Evolutionary conservation across 2,329 filamentous ascomycete species (phyloP).

Genomic region (Calonectria pseudoreteaudii): DNA sequence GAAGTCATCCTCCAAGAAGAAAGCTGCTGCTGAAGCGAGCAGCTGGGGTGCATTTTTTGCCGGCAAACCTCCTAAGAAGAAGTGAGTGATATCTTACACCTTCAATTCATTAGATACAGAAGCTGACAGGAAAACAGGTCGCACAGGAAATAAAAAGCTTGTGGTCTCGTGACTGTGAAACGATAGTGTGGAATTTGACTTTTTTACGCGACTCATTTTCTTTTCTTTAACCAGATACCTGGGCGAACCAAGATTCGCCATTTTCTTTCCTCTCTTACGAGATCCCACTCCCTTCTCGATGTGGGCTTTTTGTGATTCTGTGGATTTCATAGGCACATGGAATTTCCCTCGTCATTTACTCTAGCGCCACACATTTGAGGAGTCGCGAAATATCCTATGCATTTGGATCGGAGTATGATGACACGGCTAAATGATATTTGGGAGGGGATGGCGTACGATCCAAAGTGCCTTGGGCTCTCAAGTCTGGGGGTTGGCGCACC

Average conservation of each 20-base stretch:
- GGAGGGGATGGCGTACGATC: constrained; percentile 35
- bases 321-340: constrained; percentile 22
- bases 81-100: constrained; percentile 34
- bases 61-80: constrained; percentile 47
- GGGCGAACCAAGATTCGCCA: constrained; percentile 21
- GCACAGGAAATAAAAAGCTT: constrained; percentile 37
- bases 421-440: constrained; percentile 37
- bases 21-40: constrained; percentile 24
- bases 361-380: constrained; percentile 42
- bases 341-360: constrained; percentile 29
- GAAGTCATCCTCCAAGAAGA: constrained; percentile 40
- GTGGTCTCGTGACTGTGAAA: constrained; percentile 25
- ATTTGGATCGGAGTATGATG: constrained; percentile 47
- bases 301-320: constrained; percentile 31
- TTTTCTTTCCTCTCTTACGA: constrained; percentile 30
- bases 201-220: constrained; percentile 27
- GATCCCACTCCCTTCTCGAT: constrained; percentile 16
- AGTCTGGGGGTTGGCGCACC: constrained; percentile 37
- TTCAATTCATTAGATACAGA: background rate
- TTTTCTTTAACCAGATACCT: constrained; percentile 43
- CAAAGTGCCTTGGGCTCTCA: constrained; percentile 30
- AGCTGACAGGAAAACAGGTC: constrained; percentile 29
- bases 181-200: constrained; percentile 35
- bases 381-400: constrained; percentile 41
- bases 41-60: constrained; percentile 41